Evolutionary conservation across 495 filamentous ascomycete species (phyloP).

Genomic region (Penicillium cosmopolitanum): DNA sequence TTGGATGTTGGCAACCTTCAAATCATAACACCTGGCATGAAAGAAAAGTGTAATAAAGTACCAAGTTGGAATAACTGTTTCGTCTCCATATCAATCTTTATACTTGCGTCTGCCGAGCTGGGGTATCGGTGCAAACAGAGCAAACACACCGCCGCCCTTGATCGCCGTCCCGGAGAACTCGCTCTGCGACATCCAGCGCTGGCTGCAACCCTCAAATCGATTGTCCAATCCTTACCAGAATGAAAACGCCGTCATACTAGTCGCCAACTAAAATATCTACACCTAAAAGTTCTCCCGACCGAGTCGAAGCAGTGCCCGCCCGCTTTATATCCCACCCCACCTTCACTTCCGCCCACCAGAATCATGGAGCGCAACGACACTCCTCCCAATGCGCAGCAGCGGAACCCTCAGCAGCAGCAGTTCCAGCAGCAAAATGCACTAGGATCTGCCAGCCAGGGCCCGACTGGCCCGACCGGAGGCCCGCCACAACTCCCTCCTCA

Average conservation of each 20-base stretch:
- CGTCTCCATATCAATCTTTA: not conserved
- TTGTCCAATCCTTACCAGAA: constrained; percentile 14
- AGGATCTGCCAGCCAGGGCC: constrained; percentile 27
- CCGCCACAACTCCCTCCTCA: constrained; percentile 64
- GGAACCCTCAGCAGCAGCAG: constrained; percentile 11
- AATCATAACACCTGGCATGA: too few relatives aligned
- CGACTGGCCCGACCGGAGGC: constrained; percentile 27
- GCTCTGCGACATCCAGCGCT: constrained; percentile 1
- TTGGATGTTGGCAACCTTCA: too few relatives aligned
- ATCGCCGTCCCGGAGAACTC: constrained; percentile 18
- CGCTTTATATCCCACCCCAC: constrained; percentile 13
- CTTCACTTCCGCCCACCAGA: constrained; percentile 9
- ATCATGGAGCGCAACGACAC: constrained; percentile 50
- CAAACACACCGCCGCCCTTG: constrained; percentile 29
- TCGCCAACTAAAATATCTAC: not conserved
- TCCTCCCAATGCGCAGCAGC: constrained; percentile 35
- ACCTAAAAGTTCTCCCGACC: not conserved
- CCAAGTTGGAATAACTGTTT: too few relatives aligned
- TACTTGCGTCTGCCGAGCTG: not conserved
- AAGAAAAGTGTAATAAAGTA: too few relatives aligned
- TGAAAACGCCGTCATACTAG: constrained; percentile 4
- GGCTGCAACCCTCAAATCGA: constrained; percentile 7
- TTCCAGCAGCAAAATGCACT: constrained; percentile 30
- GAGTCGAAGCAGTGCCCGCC: not conserved
- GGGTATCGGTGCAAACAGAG: constrained; percentile 19